phyloP scores from a whole-genome alignment of 768 basidiomycete species.

The Galerina sulciceps region DNA sequence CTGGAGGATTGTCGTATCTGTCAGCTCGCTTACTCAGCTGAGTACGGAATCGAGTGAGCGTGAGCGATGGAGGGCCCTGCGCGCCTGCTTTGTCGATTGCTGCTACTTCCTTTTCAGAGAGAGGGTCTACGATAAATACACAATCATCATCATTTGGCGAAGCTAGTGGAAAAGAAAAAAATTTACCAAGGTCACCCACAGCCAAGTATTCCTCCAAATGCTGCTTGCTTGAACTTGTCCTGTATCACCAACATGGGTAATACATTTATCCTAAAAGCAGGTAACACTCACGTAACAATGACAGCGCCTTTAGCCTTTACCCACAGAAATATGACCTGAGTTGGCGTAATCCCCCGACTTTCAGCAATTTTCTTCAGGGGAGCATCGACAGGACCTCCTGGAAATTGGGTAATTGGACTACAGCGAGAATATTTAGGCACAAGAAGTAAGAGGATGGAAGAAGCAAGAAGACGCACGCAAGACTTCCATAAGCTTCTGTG shows the following conservation, averaged over 20 bases:
- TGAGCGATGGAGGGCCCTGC: slow-evolving; percentile 43
- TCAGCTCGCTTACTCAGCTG: too few species aligned
- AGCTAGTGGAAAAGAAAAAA: not conserved
- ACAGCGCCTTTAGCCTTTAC: slow-evolving; percentile 66
- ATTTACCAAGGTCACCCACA: slow-evolving; percentile 56
- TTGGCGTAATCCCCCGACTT: slow-evolving; percentile 56
- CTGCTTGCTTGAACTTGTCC: slow-evolving; percentile 63
- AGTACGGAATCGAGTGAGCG: too few species aligned
- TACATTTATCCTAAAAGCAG: too few species aligned
- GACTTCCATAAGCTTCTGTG: slow-evolving; percentile 72
- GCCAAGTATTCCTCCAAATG: slow-evolving; percentile 72
- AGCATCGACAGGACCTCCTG: slow-evolving; percentile 69
- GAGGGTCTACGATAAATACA: slow-evolving; percentile 38
- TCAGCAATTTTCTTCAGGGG: slow-evolving; percentile 56
- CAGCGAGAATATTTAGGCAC: slow-evolving; percentile 4
- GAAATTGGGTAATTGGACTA: slow-evolving; percentile 61
- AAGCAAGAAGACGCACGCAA: slow-evolving; percentile 48
- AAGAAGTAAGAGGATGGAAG: not conserved
- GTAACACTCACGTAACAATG: slow-evolving; percentile 61
- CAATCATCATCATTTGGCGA: not conserved
- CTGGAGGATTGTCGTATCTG: too few species aligned
- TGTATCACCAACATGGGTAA: too few species aligned
- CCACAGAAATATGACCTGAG: slow-evolving; percentile 75
- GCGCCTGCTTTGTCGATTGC: slow-evolving; percentile 69
- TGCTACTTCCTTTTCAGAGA: slow-evolving; percentile 61